Base-by-base conservation (phyloP, 2,329 filamentous ascomycete species). In the Xenoacremonium recifei region DNA sequence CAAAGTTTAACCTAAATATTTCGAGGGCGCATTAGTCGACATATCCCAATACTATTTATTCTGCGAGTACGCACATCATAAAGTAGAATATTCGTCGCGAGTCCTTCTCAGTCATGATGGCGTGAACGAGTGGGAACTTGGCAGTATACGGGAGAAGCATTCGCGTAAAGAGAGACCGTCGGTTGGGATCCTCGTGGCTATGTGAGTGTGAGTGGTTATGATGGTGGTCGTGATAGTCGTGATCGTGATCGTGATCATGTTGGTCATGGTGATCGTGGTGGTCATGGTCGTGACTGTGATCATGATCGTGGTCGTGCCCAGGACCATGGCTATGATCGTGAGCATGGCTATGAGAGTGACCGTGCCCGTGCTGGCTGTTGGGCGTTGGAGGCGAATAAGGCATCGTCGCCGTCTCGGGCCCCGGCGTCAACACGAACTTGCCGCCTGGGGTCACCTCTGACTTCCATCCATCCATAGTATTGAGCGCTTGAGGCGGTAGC, bases 11-110 rank as follows among this genome's bases (percentile, higher is more conserved):
- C 48, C 89, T 95, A 60, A 6, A 4, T 21, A 31, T 34, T n/a
- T n/a, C 4, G 17, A 13, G 5, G 37, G 43, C 47, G n/a, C n/a
- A n/a, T n/a, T n/a, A n/a, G n/a, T n/a, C n/a, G n/a, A n/a, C n/a
- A n/a, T n/a, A n/a, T n/a, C n/a, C n/a, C n/a, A n/a, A n/a, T n/a
- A n/a, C n/a, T n/a, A n/a, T n/a, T n/a, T n/a, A n/a, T n/a, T n/a
- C n/a, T n/a, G n/a, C n/a, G 4, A 39, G 16, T 13, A 64, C 84
- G 60, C 73, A 95, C 87, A 77, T 79, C 82, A 96, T 96, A 57
- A 97, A 99, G 67, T 99, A 99, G 54, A 96, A 95, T 50, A 99
- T 97, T 33, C 92, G 82, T 44, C 93, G 80, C 13, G 92, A 97
- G 63, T 99, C 92, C 57, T 89, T 90, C 59, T 97, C 92, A 12